Evolutionary conservation across 768 basidiomycete genomes (phyloP).

Genomic region (Lactarius akahatsu): DNA sequence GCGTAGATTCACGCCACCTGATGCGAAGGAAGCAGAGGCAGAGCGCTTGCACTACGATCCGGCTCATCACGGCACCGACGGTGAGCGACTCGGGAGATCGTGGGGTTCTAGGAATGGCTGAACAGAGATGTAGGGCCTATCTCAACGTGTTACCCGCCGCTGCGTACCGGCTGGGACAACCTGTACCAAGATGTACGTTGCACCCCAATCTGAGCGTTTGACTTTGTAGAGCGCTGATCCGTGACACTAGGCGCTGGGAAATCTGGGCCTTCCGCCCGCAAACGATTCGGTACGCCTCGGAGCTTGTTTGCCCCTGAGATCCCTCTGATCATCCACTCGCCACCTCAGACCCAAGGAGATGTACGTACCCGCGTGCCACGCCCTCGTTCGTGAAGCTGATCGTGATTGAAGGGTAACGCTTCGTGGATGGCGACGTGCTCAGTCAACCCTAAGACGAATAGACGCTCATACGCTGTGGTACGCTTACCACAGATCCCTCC

Average conservation of each 20-base stretch:
- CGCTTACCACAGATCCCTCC: not conserved
- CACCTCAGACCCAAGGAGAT: slow-evolving; percentile 12
- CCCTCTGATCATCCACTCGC: not conserved
- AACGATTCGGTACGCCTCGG: slow-evolving; percentile 14
- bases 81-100: not conserved
- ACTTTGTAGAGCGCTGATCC: not conserved
- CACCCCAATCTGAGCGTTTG: no score
- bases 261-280: slow-evolving; percentile 13
- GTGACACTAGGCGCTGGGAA: slow-evolving; percentile 16
- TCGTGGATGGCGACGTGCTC: slow-evolving; percentile 24
- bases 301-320: not conserved
- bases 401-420: slow-evolving; percentile 12
- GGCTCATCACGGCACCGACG: slow-evolving; percentile 19
- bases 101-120: not conserved
- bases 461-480: slow-evolving; percentile 23
- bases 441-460: slow-evolving; percentile 18
- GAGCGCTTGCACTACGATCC: slow-evolving; percentile 16
- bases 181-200: slow-evolving; percentile 19
- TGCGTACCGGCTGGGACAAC: slow-evolving; percentile 22
- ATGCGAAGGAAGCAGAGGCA: slow-evolving; percentile 5
- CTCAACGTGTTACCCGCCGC: slow-evolving; percentile 10
- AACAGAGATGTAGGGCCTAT: slow-evolving; percentile 4
- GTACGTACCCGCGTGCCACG: not conserved
- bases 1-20: slow-evolving; percentile 15
- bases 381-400: not conserved